Evolutionary conservation across 2,329 filamentous ascomycete genomes (phyloP), one percentile per base, ranked within the genome.

Genomic region (Didymella segeticola): DNA sequence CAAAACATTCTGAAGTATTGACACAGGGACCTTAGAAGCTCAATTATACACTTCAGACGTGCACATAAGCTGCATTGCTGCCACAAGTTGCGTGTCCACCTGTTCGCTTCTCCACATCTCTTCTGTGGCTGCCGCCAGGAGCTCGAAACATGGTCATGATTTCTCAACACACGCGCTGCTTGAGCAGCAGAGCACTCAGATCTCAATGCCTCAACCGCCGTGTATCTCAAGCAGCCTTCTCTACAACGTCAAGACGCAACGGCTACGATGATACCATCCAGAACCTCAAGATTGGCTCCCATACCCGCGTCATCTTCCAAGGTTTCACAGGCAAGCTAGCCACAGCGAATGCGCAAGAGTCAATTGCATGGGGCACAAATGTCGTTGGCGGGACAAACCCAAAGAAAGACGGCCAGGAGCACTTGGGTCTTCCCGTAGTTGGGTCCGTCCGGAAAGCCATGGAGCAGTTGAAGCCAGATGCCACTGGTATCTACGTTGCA

Each of bases 371-470:
- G 83, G 90, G 90, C 11, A 93, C 90, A 31, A 89, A 90, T 30
- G 87, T 93, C 54, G 88, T 93, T 0, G 90, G 90, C 25, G 89
- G 89, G 22, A 88, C 92, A 15, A 90, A 85, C 47, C 90, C 89
- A 0, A 52, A 52, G 34, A 52, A 52, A 25, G 48, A 52, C 14
- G 48, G 48, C 3, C 48, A 52, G 23, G 85, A 90, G 67, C 89
- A 93, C 76, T 77, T 93, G 17, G 89, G 87, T 2, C 78, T 91
- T 29, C 90, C 90, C 1, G 81, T 93, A 1, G 78, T 91, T 17
- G 86, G 89, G 1, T 86, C 83, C 36, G 86, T 93, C 25, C 80
- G 81, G 65, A 83, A 82, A 68, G 90, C 90, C 6, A 86, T 89
- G 77, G 83, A 88, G 61, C 79, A 83, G 62, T 76, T 91, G 30